Evolutionary conservation across 2,329 filamentous ascomycete species (phyloP), one percentile per base, ranked within the genome.

Genomic region (Talaromyces marneffei): DNA sequence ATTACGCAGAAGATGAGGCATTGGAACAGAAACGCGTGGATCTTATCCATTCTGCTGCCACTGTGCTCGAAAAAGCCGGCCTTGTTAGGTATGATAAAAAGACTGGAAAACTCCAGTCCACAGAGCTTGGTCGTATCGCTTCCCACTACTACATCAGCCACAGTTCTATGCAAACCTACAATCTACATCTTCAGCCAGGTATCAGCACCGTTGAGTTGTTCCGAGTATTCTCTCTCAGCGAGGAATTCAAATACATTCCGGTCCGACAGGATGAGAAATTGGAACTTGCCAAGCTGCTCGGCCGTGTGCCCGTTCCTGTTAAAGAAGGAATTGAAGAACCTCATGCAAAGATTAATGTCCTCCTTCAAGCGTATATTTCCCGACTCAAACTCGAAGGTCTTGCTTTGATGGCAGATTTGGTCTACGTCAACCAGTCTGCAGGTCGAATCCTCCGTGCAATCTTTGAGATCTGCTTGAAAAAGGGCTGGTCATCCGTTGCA

Each of bases 131-230:
- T 57, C 88, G 94, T 44, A 95, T 99, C 67, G 90, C 95, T 5
- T 97, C 93, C 14, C 94, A 99, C 75, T 99, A 99, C 80, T 99
- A 99, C 79, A 97, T 99, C 71, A 94, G 92, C 0, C 87, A 96
- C 75, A 91, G 86, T 67, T 97, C 93, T 14, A 99, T 99, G 94
- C 84, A 93, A 67, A 97, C 91, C 1, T 99, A 99, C 79, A 96
- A 96, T 74, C 90, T 90, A 72, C 88, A 97, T 66, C 91, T 99
- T 53, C 92, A 97, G 72, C 92, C 93, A 14, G 91, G 89, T 10
- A 94, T 97, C 68, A 91, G 90, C 27, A 90, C 90, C 5, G 96
- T 99, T 65, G 94, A 99, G 76, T 84, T 99, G 44, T 97, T 99
- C 86, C 88, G 95, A 44, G 87, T 99, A 29, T 99, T 99, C 72